A percentile compares a stretch with the other conserved stretches of the same genome.
Conservation (phyloP, 495 filamentous ascomycete genomes). For the Bacidia rubella region DNA sequence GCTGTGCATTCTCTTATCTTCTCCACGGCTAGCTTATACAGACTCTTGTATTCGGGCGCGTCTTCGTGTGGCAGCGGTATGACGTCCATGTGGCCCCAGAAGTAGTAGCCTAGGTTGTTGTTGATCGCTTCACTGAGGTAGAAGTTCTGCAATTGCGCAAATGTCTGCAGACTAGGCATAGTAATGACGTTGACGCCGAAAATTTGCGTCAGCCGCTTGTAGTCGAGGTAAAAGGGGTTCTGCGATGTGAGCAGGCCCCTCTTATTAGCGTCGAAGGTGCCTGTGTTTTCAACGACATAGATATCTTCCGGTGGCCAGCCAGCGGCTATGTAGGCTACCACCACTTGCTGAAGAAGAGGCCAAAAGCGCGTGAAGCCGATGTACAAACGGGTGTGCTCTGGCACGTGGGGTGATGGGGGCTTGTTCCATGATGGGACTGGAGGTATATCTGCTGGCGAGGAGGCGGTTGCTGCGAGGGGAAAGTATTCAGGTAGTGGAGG, state of each 20-base stretch:
- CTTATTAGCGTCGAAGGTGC: constrained; percentile 42
- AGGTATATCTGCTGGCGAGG: constrained; percentile 16
- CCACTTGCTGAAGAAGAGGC: constrained; percentile 44
- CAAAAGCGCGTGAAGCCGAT: constrained; percentile 48
- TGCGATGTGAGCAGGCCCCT: constrained; percentile 38
- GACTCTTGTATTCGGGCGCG: constrained; percentile 30
- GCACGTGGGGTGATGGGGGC: constrained; percentile 13
- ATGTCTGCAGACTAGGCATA: constrained; percentile 44
- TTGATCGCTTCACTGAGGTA: constrained; percentile 36
- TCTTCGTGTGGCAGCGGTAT: constrained; percentile 38
- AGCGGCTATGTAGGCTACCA: constrained; percentile 45
- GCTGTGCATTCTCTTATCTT: constrained; percentile 22
- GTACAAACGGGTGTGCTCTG: constrained; percentile 35
- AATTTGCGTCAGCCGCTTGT: constrained; percentile 31
- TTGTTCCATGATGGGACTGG: constrained; percentile 17
- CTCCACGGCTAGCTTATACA: constrained; percentile 38
- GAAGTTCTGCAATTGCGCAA: constrained; percentile 53
- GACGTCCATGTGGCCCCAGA: constrained; percentile 50
- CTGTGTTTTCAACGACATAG: constrained; percentile 51
- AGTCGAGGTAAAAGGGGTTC: constrained; percentile 51
- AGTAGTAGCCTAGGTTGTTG: constrained; percentile 38
- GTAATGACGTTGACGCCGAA: constrained; percentile 45
- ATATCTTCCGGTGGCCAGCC: constrained; percentile 51
- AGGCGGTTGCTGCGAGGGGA: constrained; percentile 15
- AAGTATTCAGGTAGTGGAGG: constrained; percentile 18